Evolutionary conservation across 2,329 filamentous ascomycete genomes (phyloP).

Genomic region (Diaporthe vaccinii): DNA sequence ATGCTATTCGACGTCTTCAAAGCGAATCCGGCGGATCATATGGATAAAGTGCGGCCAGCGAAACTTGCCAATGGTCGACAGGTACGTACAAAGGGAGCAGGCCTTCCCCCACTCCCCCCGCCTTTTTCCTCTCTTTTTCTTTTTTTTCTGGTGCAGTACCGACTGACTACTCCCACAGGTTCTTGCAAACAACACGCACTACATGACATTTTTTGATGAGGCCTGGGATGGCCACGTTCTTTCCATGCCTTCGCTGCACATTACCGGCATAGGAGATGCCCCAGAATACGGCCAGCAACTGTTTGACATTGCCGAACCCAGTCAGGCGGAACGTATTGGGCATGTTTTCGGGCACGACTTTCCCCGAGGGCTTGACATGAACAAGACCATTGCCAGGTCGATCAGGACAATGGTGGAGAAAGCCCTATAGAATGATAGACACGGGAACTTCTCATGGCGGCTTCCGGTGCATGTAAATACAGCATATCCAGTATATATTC

Average conservation of each 20-base stretch:
- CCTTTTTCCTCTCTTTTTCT: no score
- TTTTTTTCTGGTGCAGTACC: no score
- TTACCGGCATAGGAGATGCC: constrained; percentile 35
- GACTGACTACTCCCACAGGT: constrained; percentile 5
- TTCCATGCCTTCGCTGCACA: constrained; percentile 38
- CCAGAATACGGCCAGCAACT: constrained; percentile 38
- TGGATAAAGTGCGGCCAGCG: constrained; percentile 32
- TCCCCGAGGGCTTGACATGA: constrained; percentile 38
- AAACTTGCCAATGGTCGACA: constrained; percentile 38
- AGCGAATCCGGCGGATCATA: constrained; percentile 35
- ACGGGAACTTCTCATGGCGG: background rate
- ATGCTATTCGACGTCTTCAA: constrained; percentile 40
- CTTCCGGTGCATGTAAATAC: background rate
- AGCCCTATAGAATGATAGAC: constrained; percentile 13
- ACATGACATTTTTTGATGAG: constrained; percentile 39
- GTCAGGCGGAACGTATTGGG: constrained; percentile 32
- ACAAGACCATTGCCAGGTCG: constrained; percentile 35
- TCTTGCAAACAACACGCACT: constrained; percentile 32
- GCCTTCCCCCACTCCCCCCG: no score
- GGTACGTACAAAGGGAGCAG: constrained; percentile 31
- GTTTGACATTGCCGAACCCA: constrained; percentile 34
- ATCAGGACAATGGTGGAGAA: constrained; percentile 37
- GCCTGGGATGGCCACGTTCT: constrained; percentile 37
- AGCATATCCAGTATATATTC: background rate
- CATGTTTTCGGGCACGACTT: constrained; percentile 40